Conservation (phyloP, 1,284 basidiomycete species). For the Hemileccinum hortonii region DNA sequence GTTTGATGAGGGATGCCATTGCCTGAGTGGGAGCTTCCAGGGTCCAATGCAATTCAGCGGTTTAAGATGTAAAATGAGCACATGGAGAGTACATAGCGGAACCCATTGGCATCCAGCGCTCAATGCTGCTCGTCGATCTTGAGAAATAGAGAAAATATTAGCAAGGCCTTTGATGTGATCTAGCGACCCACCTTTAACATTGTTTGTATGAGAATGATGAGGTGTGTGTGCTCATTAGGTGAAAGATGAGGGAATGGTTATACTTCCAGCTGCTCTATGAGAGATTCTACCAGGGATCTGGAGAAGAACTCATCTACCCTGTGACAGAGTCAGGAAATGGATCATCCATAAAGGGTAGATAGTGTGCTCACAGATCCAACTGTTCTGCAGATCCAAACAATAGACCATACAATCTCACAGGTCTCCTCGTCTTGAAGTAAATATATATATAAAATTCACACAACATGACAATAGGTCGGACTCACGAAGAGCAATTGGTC, state of each 20-base stretch:
- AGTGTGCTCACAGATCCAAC: conserved; percentile 44
- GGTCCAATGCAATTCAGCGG: conserved; percentile 48
- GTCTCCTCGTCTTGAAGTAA: conserved; percentile 27
- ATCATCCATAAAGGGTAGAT: neutral
- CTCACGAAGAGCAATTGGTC: conserved; percentile 25
- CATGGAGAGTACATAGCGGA: conserved; percentile 89
- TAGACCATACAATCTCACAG: conserved; percentile 39
- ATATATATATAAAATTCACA: neutral
- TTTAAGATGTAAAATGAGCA: conserved; percentile 80
- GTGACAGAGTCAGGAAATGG: conserved; percentile 1
- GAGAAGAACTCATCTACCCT: conserved; percentile 63
- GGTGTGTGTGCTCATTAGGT: conserved; percentile 73
- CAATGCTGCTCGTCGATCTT: conserved; percentile 86
- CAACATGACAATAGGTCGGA: neutral
- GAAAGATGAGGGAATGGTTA: conserved; percentile 69
- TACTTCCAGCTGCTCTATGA: conserved; percentile 66
- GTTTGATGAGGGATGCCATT: conserved; percentile 40
- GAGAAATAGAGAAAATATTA: conserved; percentile 3
- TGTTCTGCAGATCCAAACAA: conserved; percentile 44
- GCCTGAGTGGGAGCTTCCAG: conserved; percentile 46
- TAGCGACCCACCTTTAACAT: conserved; percentile 68
- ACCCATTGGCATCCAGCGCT: conserved; percentile 83
- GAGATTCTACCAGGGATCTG: conserved; percentile 54
- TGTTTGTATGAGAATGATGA: conserved; percentile 81
- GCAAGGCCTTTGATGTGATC: neutral